Conservation (phyloP, 192 early-diverging fungal genomes). For the Coemansia sp. region DNA sequence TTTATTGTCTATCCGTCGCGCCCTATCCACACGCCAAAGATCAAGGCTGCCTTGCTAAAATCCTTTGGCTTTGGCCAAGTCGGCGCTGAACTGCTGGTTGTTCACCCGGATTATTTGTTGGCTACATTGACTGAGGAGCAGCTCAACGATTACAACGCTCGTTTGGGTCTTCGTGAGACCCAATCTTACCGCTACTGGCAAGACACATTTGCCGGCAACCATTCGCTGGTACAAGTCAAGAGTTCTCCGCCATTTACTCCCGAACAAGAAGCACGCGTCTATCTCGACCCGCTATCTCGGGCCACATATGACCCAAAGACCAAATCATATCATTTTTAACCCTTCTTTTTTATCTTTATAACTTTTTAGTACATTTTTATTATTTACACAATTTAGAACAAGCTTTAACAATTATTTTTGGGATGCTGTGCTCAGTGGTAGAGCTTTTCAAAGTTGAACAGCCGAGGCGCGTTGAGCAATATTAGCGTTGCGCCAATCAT, state of each 20-base stretch:
- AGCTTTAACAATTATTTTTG: not conserved
- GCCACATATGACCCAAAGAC: slow-evolving; percentile 16
- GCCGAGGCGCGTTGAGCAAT: slow-evolving; percentile 18
- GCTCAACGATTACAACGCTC: slow-evolving; percentile 17
- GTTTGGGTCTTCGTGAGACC: not conserved
- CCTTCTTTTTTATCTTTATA: not conserved
- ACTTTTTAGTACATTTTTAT: too few relatives aligned
- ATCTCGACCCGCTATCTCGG: slow-evolving; percentile 29
- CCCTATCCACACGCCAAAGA: slow-evolving; percentile 59
- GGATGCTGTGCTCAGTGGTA: not conserved
- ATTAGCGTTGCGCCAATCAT: slow-evolving; percentile 17
- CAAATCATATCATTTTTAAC: slow-evolving; percentile 32
- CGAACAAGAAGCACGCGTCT: slow-evolving; percentile 25
- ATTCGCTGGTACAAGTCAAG: slow-evolving; percentile 34
- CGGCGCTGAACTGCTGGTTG: slow-evolving; percentile 68
- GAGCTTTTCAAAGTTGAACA: slow-evolving; percentile 38
- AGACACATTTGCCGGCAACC: slow-evolving; percentile 26
- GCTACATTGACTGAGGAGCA: slow-evolving; percentile 22
- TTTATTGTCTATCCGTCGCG: slow-evolving; percentile 80
- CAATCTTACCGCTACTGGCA: slow-evolving; percentile 43
- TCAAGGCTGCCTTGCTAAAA: slow-evolving; percentile 70
- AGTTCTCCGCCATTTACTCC: slow-evolving; percentile 21
- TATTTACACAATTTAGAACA: not conserved
- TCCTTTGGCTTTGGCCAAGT: slow-evolving; percentile 77
- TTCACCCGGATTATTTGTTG: slow-evolving; percentile 72